Percentiles rank a stretch among this genome's conserved stretches.
Evolutionary conservation across 305 asterid genomes (phyloP).

Genomic region (Striga hermonthica): DNA sequence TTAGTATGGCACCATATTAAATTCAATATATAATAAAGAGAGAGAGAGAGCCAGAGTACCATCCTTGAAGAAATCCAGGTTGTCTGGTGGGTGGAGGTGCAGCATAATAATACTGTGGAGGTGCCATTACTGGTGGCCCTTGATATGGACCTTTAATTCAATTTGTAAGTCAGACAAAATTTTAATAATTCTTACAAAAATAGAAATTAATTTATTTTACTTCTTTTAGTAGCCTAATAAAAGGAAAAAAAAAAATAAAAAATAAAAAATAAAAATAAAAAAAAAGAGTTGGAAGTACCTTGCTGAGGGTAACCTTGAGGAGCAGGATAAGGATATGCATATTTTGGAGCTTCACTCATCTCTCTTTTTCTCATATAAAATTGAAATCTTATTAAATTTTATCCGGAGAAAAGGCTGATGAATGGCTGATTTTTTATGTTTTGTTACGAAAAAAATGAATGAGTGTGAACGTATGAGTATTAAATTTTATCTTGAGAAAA

Average conservation of each 20-base stretch:
- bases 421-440: too few species aligned
- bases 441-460: background rate
- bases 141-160: constrained; percentile 38
- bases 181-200: too few species aligned
- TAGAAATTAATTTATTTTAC: background rate
- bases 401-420: too few species aligned
- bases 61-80: constrained; percentile 68
- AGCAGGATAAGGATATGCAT: constrained; percentile 51
- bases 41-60: constrained; percentile 34
- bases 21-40: background rate
- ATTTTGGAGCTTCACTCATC: constrained; percentile 53
- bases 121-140: constrained; percentile 62
- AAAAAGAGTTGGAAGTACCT: constrained; percentile 28
- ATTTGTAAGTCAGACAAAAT: too few species aligned
- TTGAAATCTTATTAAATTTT: too few species aligned
- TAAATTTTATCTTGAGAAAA: too few species aligned
- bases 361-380: background rate
- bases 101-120: constrained; percentile 57
- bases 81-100: constrained; percentile 60
- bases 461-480: too few species aligned
- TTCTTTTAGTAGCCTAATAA: background rate
- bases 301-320: constrained; percentile 31
- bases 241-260: background rate
- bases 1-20: background rate
- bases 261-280: background rate